Evolutionary conservation across 306 rosid species (phyloP).

Genomic region (Quercus berberidifolia): DNA sequence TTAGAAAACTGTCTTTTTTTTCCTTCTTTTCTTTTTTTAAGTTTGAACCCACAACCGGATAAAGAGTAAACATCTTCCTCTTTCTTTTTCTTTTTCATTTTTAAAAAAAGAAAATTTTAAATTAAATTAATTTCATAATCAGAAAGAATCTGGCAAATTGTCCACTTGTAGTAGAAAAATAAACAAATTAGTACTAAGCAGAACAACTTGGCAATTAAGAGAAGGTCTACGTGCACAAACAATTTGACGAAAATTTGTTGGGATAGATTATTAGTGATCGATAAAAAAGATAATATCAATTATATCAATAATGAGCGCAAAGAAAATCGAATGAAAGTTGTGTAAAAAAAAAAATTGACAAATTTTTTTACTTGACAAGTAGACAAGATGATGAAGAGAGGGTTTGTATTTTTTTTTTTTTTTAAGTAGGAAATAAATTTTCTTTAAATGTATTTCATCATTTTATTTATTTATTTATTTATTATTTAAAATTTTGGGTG

Average conservation of each 20-base stretch:
- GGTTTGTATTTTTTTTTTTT: neutral
- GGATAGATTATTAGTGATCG: rapidly evolving
- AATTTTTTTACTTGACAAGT: too few relatives aligned
- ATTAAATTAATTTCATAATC: neutral
- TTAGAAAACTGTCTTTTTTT: too few relatives aligned
- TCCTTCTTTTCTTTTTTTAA: too few relatives aligned
- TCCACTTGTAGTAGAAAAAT: neutral
- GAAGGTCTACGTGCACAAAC: rapidly evolving
- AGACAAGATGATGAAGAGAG: too few relatives aligned
- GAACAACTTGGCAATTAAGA: too few relatives aligned
- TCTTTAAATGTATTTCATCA: neutral
- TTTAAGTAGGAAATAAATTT: neutral
- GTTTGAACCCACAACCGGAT: conserved; percentile 14
- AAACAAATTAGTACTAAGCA: too few relatives aligned
- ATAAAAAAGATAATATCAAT: rapidly evolving
- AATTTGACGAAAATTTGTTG: too few relatives aligned
- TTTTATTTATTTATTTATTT: neutral
- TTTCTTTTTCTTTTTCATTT: neutral
- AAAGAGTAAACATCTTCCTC: neutral
- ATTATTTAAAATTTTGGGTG: neutral
- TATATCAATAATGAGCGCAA: rapidly evolving
- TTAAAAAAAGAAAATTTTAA: neutral
- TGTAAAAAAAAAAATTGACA: too few relatives aligned
- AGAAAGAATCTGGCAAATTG: neutral
- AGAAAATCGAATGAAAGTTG: too few relatives aligned